Conservation (phyloP, 2,329 filamentous ascomycete genomes). For the Fusarium fujikuroi region DNA sequence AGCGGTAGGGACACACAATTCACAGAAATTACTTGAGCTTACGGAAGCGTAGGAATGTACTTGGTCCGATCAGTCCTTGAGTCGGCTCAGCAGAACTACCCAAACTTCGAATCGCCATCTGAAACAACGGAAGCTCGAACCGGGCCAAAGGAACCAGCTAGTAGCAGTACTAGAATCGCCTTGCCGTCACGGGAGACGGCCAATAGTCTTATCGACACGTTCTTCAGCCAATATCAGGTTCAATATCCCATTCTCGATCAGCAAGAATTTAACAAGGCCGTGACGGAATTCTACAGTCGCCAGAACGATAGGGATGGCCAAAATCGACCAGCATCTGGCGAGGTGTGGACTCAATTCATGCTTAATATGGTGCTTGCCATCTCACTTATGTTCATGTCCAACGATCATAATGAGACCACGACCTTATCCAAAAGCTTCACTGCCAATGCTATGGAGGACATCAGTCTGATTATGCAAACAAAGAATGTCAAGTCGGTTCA, state of each 20-base stretch:
- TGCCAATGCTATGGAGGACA: constrained; percentile 5
- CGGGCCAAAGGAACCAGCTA: neutral
- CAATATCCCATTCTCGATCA: constrained; percentile 16
- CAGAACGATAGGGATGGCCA: neutral
- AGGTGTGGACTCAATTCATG: constrained; percentile 10
- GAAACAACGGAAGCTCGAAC: neutral
- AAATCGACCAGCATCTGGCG: neutral
- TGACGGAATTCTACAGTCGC: neutral
- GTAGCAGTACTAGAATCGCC: neutral
- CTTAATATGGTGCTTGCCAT: constrained; percentile 19
- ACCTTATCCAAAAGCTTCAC: neutral
- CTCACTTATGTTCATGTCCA: neutral
- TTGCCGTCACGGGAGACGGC: constrained; percentile 5
- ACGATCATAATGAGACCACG: constrained; percentile 1
- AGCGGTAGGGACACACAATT: neutral
- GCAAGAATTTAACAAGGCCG: neutral
- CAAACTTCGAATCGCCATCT: neutral
- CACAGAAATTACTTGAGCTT: fast-evolving
- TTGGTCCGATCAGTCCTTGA: constrained; percentile 18
- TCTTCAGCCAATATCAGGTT: constrained; percentile 12
- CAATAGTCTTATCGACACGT: neutral
- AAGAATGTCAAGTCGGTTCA: constrained; percentile 14
- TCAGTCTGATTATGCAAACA: constrained; percentile 5
- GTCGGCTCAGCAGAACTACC: constrained; percentile 11
- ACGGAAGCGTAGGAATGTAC: neutral